Evolutionary conservation across 306 rosid genomes (phyloP).

Genomic region (Castanea crenata): DNA sequence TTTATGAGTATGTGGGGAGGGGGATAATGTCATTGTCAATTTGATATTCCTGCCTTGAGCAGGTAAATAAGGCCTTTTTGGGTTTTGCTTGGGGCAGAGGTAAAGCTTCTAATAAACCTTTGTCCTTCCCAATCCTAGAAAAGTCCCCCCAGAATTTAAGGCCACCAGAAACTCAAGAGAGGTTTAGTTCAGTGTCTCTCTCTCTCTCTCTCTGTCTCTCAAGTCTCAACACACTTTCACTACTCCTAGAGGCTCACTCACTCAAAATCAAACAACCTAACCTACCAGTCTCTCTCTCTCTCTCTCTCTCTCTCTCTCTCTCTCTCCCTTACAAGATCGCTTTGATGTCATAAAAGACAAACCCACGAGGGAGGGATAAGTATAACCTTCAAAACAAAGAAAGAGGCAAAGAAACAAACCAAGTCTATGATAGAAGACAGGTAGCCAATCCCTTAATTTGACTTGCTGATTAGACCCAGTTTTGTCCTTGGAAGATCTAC

Average conservation of each 20-base stretch:
- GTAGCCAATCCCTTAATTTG: conserved; percentile 18
- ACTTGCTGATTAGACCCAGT: conserved; percentile 29
- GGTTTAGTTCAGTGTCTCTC: background rate
- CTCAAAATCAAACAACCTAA: conserved; percentile 21
- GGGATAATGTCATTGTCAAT: background rate
- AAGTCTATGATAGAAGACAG: background rate
- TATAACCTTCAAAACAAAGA: conserved; percentile 19
- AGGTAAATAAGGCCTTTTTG: background rate
- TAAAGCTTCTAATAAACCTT: background rate
- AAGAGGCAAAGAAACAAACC: conserved; percentile 6
- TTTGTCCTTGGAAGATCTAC: conserved; percentile 30
- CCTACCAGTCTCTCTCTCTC: background rate
- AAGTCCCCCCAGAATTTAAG: conserved; percentile 36
- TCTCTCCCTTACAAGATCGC: conserved; percentile 4
- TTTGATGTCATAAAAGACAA: conserved; percentile 41
- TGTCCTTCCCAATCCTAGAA: conserved; percentile 15
- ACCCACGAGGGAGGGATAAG: conserved; percentile 36
- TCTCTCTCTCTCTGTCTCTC: background rate
- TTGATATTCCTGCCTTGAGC: background rate
- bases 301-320: too few relatives aligned
- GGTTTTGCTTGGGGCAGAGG: conserved; percentile 14
- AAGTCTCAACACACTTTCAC: too few relatives aligned
- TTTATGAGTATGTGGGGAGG: background rate
- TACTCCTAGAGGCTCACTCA: conserved; percentile 15
- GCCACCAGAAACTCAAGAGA: conserved; percentile 13